Base-by-base conservation (phyloP, 495 filamentous ascomycete species). In the Aspergillus carlsbadensis region DNA sequence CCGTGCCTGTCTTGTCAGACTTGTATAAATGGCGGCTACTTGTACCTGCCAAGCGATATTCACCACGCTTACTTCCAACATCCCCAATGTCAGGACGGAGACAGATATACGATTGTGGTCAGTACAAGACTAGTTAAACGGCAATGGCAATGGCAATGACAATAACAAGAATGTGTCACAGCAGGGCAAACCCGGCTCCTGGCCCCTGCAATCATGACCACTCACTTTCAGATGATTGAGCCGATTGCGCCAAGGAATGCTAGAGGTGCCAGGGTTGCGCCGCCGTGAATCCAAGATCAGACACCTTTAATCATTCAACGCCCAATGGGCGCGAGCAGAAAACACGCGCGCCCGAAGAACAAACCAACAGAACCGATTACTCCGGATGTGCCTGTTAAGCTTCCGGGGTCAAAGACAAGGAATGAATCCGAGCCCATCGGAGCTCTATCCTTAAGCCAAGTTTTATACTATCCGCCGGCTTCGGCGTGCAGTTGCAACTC, bases 281-380 rank as follows among this genome's bases (percentile, higher is more conserved):
- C 6, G 52, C 48, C 35, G 33, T 39, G 51, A 36, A 33, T 58
- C 15, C 17, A 39, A 40, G 20, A 56, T 50, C 49, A 54, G 20
- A 62, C 17, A 48, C 40, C 42, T 18, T 29, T 35, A 39, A 44
- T 52, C 53, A 31, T 57, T 44, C 44, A 54, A 56, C 50, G 56
- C 54, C 20, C 31, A 39, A 50, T 20, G 13, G 26, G 41, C 47
- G 29, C 39, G 31, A 52, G 41, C 46, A 43, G 46, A 62, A 45
- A 53, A 54, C 29, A 8, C 53, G 22, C 40, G 56, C 20, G 42
- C 52, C 31, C 13, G 26, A n/a, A 46, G 15, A 60, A 58, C 31
- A 57, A 54, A 53, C 44, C 52, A 59, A 54, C 44, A 57, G 34
- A 61, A 60, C 58, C 50, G 45, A 58, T 62, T 56, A 52, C 59